A percentile compares a stretch with the other conserved stretches of the same genome.
These are phyloP conservation scores for Barnettozyma hawaiiensis DNA, from an alignment of 1,139 yeast species.

Conservation along the genomic window DNA sequence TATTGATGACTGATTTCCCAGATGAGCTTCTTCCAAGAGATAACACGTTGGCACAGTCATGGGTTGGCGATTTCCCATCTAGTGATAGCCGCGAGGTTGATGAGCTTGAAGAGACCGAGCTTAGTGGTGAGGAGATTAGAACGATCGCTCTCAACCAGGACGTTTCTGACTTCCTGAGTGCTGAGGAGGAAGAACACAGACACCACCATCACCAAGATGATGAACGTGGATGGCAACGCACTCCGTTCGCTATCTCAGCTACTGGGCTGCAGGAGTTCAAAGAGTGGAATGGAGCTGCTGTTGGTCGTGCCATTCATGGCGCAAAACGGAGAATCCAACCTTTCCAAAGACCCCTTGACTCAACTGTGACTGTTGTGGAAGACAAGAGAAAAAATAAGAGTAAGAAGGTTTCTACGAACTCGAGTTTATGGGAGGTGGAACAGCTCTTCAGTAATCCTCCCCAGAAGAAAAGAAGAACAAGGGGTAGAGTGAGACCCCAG, in stretches of 20 bases:
- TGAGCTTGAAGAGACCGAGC: not conserved
- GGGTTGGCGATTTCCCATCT: not conserved
- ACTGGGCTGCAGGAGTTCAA: conserved; percentile 17
- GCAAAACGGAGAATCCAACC: conserved; percentile 13
- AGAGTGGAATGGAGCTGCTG: conserved; percentile 23
- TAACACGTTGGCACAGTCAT: not conserved
- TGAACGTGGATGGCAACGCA: conserved; percentile 15
- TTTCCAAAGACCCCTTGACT: conserved; percentile 15
- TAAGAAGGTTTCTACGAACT: not conserved
- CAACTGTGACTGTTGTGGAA: not conserved
- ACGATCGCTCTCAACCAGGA: not conserved
- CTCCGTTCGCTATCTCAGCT: conserved; percentile 15
- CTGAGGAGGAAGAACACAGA: not conserved
- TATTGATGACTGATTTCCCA: conserved; percentile 14
- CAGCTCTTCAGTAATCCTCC: conserved; percentile 7
- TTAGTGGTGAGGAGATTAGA: not conserved
- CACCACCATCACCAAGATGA: not conserved
- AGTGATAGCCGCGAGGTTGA: not conserved
- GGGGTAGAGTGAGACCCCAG: conserved; percentile 21
- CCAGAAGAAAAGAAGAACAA: conserved; percentile 9
- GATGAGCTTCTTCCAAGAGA: conserved; percentile 8
- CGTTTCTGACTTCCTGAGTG: not conserved
- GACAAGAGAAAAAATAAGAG: not conserved
- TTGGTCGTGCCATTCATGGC: conserved; percentile 5
- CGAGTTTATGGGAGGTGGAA: conserved; percentile 5